These are phyloP conservation scores for Ceratobasidium sp. DNA, from an alignment of 1,284 basidiomycete genomes.

Conservation along the genomic window DNA sequence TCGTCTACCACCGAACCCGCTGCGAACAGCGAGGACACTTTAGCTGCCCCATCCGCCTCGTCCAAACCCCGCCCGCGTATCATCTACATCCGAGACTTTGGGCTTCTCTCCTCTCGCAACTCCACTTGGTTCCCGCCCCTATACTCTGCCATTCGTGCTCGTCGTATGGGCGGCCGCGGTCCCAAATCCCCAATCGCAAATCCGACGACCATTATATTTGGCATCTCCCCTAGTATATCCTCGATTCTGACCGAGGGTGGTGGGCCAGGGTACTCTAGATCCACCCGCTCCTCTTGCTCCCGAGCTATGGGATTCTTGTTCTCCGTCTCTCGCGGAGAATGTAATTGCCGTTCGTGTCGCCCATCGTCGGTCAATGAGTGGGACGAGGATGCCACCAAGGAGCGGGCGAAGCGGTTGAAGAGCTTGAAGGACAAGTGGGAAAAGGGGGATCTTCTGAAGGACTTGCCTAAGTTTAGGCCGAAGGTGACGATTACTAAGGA, in stretches of 20 bases:
- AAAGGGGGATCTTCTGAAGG: neutral
- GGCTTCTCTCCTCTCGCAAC: conserved; percentile 77
- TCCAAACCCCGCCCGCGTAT: conserved; percentile 69
- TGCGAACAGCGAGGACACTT: neutral
- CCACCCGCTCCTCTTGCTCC: too few relatives aligned
- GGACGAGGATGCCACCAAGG: conserved; percentile 18
- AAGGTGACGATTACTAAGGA: conserved; percentile 1
- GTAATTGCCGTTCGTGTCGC: neutral
- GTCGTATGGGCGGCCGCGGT: conserved; percentile 67
- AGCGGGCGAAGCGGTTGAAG: conserved; percentile 15
- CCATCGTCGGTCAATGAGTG: conserved; percentile 4
- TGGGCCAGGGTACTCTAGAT: too few relatives aligned
- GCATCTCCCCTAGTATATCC: conserved; percentile 66
- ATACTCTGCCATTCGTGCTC: conserved; percentile 77
- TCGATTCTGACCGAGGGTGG: conserved; percentile 1
- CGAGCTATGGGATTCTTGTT: too few relatives aligned
- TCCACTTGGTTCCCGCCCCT: conserved; percentile 84
- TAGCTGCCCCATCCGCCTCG: neutral
- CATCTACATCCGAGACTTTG: conserved; percentile 84
- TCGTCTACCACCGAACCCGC: neutral
- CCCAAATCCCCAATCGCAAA: conserved; percentile 63
- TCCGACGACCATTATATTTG: conserved; percentile 85
- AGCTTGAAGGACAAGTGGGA: conserved; percentile 18
- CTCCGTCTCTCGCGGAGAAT: too few relatives aligned
- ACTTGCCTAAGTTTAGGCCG: neutral